A percentile compares a stretch with the other conserved stretches of the same genome.
These are phyloP conservation scores for Ophiocordyceps camponoti-leonardi DNA, from an alignment of 2,329 filamentous ascomycete species.

Conservation along the genomic window DNA sequence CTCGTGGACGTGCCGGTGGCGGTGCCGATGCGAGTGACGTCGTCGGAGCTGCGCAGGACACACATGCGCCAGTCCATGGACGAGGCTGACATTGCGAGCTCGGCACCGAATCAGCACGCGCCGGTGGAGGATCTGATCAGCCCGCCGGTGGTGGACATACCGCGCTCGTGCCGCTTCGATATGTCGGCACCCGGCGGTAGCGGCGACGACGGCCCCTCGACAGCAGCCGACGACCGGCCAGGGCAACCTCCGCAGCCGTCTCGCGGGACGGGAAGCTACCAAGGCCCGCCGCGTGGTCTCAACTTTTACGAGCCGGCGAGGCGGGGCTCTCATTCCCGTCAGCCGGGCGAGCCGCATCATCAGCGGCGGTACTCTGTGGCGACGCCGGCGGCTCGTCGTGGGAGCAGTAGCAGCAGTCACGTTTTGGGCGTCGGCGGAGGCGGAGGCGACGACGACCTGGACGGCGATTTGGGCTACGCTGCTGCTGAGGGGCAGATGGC, in stretches of 20 bases:
- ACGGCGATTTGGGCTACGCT: slow-evolving; percentile 87
- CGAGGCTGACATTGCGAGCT: slow-evolving; percentile 71
- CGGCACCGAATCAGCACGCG: slow-evolving; percentile 13
- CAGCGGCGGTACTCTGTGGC: slow-evolving; percentile 38
- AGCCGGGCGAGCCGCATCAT: slow-evolving; percentile 12
- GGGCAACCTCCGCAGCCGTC: not conserved
- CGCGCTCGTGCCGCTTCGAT: slow-evolving; percentile 62
- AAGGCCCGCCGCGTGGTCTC: slow-evolving; percentile 22
- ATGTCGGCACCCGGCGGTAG: slow-evolving; percentile 25
- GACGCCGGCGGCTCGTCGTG: slow-evolving; percentile 26
- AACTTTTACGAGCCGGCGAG: slow-evolving; percentile 27
- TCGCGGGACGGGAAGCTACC: slow-evolving; percentile 17
- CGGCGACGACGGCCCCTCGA: slow-evolving; percentile 6
- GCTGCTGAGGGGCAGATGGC: slow-evolving; percentile 89
- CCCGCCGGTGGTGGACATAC: slow-evolving; percentile 47
- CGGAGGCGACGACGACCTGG: slow-evolving; percentile 54
- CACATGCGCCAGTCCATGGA: slow-evolving; percentile 35
- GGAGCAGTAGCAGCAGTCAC: slow-evolving; percentile 33
- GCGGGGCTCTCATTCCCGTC: slow-evolving; percentile 13
- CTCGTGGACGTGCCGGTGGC: slow-evolving; percentile 90
- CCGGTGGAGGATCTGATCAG: slow-evolving; percentile 52
- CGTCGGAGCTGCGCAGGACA: slow-evolving; percentile 62
- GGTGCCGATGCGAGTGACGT: slow-evolving; percentile 72
- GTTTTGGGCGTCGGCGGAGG: slow-evolving; percentile 29
- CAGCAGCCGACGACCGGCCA: not conserved